Evolutionary conservation across 2,329 filamentous ascomycete genomes (phyloP).

Genomic region (Geosmithia flava): DNA sequence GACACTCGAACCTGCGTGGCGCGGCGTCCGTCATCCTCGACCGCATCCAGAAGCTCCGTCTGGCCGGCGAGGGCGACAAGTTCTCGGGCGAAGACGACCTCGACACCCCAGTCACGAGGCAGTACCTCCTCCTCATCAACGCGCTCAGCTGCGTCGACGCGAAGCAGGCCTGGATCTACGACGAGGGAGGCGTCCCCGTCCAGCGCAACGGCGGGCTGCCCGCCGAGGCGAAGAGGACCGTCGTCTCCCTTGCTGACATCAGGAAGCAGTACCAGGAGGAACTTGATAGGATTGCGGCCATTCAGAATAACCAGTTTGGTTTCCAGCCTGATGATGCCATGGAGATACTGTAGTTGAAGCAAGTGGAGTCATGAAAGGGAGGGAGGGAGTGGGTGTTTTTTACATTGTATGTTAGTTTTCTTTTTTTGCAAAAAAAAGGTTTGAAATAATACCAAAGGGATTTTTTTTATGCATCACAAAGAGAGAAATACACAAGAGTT

Average conservation of each 20-base stretch:
- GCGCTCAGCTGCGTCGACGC: slow-evolving; percentile 74
- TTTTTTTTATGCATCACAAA: too few species aligned
- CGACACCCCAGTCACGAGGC: slow-evolving; percentile 55
- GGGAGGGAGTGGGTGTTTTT: neutral
- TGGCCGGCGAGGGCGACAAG: slow-evolving; percentile 45
- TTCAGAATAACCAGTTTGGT: slow-evolving; percentile 82
- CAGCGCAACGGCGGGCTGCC: slow-evolving; percentile 9
- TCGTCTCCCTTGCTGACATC: slow-evolving; percentile 77
- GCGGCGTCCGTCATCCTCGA: slow-evolving; percentile 52
- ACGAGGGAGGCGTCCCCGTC: slow-evolving; percentile 15
- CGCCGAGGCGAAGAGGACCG: slow-evolving; percentile 45
- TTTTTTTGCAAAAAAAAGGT: neutral
- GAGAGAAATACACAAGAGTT: neutral
- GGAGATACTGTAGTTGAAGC: slow-evolving; percentile 28
- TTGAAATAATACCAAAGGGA: neutral
- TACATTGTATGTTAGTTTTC: neutral
- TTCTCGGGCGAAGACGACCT: slow-evolving; percentile 38
- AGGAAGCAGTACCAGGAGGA: slow-evolving; percentile 83
- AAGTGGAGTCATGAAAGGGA: slow-evolving; percentile 3
- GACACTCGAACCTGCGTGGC: slow-evolving; percentile 76
- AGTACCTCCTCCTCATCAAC: slow-evolving; percentile 88
- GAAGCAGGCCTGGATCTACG: slow-evolving; percentile 68
- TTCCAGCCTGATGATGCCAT: slow-evolving; percentile 45
- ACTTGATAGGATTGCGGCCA: slow-evolving; percentile 75
- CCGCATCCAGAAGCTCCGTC: slow-evolving; percentile 48